Conservation (phyloP, 805 yeast species). For the Candida qinlingensis region DNA sequence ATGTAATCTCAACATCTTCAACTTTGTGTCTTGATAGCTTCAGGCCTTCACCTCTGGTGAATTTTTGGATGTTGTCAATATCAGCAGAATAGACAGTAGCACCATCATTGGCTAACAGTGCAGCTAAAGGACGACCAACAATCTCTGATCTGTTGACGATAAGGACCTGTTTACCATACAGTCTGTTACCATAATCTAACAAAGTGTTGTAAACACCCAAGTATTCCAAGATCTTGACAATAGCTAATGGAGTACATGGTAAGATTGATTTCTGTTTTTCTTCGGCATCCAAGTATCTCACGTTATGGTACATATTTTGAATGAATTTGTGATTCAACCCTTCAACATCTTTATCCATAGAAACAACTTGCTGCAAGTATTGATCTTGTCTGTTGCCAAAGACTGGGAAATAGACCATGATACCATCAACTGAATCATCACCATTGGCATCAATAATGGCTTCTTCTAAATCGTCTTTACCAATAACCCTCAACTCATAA, state of each 20-base stretch:
- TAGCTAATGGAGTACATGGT: conserved; percentile 95
- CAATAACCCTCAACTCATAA: conserved; percentile 67
- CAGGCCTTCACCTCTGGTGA: conserved; percentile 91
- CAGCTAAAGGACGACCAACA: conserved; percentile 96
- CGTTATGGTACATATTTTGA: conserved; percentile 92
- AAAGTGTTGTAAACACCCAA: conserved; percentile 81
- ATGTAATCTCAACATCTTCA: conserved; percentile 44
- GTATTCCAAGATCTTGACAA: conserved; percentile 88
- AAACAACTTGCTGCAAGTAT: conserved; percentile 87
- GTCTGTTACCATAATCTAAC: conserved; percentile 82
- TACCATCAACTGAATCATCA: conserved; percentile 76
- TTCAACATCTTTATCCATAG: conserved; percentile 92
- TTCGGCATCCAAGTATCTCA: conserved; percentile 75
- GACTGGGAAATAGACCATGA: conserved; percentile 96
- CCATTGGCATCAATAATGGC: conserved; percentile 76
- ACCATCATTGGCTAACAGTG: conserved; percentile 93
- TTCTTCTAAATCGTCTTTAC: conserved; percentile 81
- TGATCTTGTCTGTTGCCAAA: conserved; percentile 94
- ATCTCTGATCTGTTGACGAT: conserved; percentile 93
- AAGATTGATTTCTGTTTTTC: conserved; percentile 69
- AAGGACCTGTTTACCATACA: conserved; percentile 88
- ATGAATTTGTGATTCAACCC: conserved; percentile 88
- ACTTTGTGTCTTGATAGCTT: conserved; percentile 80
- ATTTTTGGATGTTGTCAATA: conserved; percentile 79
- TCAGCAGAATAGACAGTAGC: conserved; percentile 94